phyloP scores from a whole-genome alignment of 31 red algal genomes.

The Porphyra umbilicalis region DNA sequence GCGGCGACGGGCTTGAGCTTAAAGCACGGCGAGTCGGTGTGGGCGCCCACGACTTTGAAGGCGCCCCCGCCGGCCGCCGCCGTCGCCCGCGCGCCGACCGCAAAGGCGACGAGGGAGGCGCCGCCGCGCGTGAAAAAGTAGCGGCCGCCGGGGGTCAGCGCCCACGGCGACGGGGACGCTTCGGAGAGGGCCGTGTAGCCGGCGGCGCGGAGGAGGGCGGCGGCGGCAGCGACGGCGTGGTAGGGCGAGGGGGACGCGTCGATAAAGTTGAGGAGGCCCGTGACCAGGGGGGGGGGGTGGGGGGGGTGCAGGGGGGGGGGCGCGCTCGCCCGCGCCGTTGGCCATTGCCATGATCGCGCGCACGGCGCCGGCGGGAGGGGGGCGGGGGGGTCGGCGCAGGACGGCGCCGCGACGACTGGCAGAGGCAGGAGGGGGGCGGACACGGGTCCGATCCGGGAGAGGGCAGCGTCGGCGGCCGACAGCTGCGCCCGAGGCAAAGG shows the following conservation, averaged over 20 bases:
- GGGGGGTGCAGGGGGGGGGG: background rate
- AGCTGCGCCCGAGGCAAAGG: no score
- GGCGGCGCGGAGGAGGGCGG: constrained; percentile 11
- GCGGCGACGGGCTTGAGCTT: constrained; percentile 67
- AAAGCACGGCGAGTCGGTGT: constrained; percentile 90
- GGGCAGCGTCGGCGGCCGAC: no score
- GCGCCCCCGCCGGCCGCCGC: background rate
- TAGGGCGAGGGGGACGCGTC: constrained; percentile 38
- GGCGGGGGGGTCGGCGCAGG: background rate
- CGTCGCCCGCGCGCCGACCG: constrained; percentile 1
- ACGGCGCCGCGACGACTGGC: no score
- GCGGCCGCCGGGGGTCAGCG: constrained; percentile 16
- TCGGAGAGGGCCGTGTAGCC: constrained; percentile 34
- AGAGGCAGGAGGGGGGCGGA: no score
- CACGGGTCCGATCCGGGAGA: no score
- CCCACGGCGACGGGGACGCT: constrained; percentile 3
- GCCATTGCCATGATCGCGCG: background rate
- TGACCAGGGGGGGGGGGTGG: background rate
- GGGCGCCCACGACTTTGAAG: constrained; percentile 65
- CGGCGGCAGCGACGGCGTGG: constrained; percentile 44
- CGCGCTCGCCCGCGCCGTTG: background rate
- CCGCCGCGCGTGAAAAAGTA: constrained; percentile 57
- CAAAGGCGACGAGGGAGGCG: constrained; percentile 66
- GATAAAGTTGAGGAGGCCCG: constrained; percentile 28
- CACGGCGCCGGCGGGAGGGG: background rate